Conservation (phyloP, 2,329 filamentous ascomycete species). For the Xylariaceae sp. region DNA sequence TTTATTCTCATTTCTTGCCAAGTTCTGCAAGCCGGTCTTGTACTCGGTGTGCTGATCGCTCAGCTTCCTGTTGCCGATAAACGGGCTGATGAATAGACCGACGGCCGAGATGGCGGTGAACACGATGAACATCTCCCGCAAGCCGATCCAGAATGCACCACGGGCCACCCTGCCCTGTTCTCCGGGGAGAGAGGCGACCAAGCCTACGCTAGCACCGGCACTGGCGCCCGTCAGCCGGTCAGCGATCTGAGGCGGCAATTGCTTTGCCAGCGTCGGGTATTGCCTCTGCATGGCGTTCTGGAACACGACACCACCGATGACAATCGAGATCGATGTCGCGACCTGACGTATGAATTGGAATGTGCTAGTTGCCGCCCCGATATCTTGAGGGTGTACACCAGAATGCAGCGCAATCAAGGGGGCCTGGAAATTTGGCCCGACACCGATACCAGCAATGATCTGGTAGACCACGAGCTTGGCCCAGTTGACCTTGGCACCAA, state of each 20-base stretch:
- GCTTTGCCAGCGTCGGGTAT: conserved; percentile 39
- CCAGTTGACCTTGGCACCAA: conserved; percentile 51
- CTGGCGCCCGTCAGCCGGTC: conserved; percentile 43
- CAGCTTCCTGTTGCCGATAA: conserved; percentile 44
- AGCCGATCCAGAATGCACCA: conserved; percentile 42
- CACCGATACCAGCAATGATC: conserved; percentile 57
- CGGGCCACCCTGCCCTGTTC: conserved; percentile 33
- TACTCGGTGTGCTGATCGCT: conserved; percentile 53
- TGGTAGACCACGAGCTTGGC: conserved; percentile 56
- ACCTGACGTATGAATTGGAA: conserved; percentile 65
- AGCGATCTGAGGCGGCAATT: conserved; percentile 45
- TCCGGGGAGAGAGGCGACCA: conserved; percentile 41
- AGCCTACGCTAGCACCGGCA: conserved; percentile 45
- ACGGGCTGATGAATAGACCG: conserved; percentile 42
- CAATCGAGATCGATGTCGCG: conserved; percentile 61
- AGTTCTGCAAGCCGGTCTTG: conserved; percentile 48
- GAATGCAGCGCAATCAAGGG: conserved; percentile 65
- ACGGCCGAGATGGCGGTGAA: conserved; percentile 45
- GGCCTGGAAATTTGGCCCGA: conserved; percentile 64
- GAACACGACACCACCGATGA: conserved; percentile 73
- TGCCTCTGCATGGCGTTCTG: conserved; percentile 65
- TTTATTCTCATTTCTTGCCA: conserved; percentile 18
- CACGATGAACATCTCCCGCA: conserved; percentile 54
- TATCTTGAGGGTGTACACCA: conserved; percentile 55
- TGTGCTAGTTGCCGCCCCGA: conserved; percentile 62